Evolutionary conservation across 768 basidiomycete genomes (phyloP).

Genomic region (Trametes sanguinea): DNA sequence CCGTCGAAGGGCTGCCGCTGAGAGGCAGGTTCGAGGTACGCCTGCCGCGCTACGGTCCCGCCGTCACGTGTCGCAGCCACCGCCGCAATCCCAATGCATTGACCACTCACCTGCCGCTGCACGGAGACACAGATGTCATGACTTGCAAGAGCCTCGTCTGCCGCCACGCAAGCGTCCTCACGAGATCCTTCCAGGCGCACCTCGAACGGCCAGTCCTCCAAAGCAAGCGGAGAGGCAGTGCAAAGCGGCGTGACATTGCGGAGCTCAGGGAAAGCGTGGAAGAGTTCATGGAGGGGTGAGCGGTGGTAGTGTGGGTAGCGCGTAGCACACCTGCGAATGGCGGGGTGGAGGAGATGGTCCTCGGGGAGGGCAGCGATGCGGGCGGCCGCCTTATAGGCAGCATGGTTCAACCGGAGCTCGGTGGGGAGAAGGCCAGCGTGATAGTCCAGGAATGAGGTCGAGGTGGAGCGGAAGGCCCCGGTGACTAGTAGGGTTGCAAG

Average conservation of each 20-base stretch:
- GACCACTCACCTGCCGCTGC: slow-evolving; percentile 15
- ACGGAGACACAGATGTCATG: neutral
- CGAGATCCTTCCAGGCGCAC: neutral
- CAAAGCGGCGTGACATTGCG: slow-evolving; percentile 7
- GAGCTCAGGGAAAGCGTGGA: slow-evolving; percentile 18
- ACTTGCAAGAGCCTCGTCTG: neutral
- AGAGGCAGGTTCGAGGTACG: neutral
- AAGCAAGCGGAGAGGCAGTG: neutral
- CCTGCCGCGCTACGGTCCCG: neutral
- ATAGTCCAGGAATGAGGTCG: slow-evolving; percentile 25
- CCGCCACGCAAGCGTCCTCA: neutral
- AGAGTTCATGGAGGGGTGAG: slow-evolving; percentile 27
- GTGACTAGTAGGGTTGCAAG: slow-evolving; percentile 21
- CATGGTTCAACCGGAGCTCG: slow-evolving; percentile 21
- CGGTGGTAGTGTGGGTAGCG: slow-evolving; percentile 20
- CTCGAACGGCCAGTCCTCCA: neutral
- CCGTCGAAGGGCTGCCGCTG: slow-evolving; percentile 4
- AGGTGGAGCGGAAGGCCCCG: slow-evolving; percentile 29
- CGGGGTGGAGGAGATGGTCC: slow-evolving; percentile 21
- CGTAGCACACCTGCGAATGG: neutral
- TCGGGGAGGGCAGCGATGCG: slow-evolving; percentile 24
- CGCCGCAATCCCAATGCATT: neutral
- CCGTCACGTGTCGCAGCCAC: neutral
- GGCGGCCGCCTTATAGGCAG: slow-evolving; percentile 9
- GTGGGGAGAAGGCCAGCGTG: slow-evolving; percentile 29